phyloP scores from a whole-genome alignment of 305 asterid species.

The Solanum aculeatissimum region DNA sequence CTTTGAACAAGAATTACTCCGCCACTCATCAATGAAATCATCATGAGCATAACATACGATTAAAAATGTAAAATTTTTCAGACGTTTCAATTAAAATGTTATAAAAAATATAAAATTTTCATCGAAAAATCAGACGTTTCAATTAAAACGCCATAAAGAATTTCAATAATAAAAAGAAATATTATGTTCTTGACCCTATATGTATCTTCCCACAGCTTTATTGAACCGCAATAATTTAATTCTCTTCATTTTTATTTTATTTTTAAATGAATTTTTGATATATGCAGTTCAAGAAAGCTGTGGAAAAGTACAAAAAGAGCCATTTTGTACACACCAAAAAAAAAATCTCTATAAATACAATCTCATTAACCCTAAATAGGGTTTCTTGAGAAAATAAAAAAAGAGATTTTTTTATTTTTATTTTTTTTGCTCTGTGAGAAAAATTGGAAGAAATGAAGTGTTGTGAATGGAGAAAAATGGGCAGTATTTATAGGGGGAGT shows the following conservation, averaged over 20 bases:
- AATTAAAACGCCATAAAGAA: neutral
- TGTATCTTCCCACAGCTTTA: conserved; percentile 60
- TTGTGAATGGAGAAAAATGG: conserved; percentile 18
- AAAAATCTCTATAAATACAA: neutral
- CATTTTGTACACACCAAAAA: conserved; percentile 4
- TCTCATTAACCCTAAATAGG: conserved; percentile 26
- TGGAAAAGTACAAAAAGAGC: conserved; percentile 50
- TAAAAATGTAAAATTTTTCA: neutral
- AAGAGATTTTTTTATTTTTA: too few relatives aligned
- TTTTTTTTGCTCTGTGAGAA: neutral
- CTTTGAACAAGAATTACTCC: neutral
- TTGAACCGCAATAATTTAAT: conserved; percentile 33
- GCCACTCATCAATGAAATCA: neutral
- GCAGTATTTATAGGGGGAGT: conserved; percentile 28
- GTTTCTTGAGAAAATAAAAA: conserved; percentile 8
- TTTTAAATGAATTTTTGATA: too few relatives aligned
- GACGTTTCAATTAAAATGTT: too few relatives aligned
- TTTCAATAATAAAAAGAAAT: neutral
- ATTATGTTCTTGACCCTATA: conserved; percentile 13
- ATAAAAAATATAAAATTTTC: neutral
- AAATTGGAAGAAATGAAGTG: conserved; percentile 3
- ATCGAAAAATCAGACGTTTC: neutral
- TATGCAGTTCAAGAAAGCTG: conserved; percentile 78
- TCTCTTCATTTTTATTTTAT: too few relatives aligned
- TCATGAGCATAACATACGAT: neutral